phyloP scores from a whole-genome alignment of 306 rosid species.

The cucumber (Cucumis sativus) region Cucumber_9930_V3 NC_026660.2:18588001-18588500 shows the following conservation, averaged over 20 bases:
- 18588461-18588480: conserved; percentile 69
- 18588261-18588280: background rate
- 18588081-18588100: no score
- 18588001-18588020: no score
- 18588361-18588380: background rate
- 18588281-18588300: background rate
- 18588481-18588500: conserved; percentile 71
- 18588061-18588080: no score
- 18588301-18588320: background rate
- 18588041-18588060: no score
- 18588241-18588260: background rate
- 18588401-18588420: background rate
- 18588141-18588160: no score
- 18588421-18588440: conserved; percentile 29
- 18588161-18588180: background rate
- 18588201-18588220: background rate
- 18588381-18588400: background rate
- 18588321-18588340: background rate
- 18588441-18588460: conserved; percentile 47
- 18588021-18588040: no score
- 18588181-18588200: background rate
- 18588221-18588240: background rate
- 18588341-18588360: background rate
- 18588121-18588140: no score
- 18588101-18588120: no score